Conservation (phyloP, 306 rosid genomes). For the Glycine latifolia region DNA sequence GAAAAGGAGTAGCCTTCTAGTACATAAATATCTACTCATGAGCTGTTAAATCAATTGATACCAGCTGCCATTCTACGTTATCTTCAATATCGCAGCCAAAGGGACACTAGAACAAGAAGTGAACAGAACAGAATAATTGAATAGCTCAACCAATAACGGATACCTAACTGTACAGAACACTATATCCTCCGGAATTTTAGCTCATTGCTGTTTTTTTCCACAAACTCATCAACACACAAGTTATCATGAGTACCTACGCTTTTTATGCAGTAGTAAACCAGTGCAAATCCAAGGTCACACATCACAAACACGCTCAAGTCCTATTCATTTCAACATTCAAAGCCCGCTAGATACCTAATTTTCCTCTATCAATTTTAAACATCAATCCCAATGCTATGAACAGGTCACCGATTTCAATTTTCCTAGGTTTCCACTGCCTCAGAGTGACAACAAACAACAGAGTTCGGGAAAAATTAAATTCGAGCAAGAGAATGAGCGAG, state of each 20-base stretch:
- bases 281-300: not conserved
- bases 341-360: constrained; percentile 8
- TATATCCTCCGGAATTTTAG: not conserved
- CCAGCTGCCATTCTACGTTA: constrained; percentile 16
- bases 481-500: constrained; percentile 13
- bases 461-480: constrained; percentile 7
- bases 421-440: constrained; percentile 35
- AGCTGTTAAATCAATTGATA: constrained; percentile 8
- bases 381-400: constrained; percentile 21
- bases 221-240: constrained; percentile 8
- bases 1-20: not conserved
- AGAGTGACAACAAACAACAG: not conserved
- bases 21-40: not conserved
- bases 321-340: constrained; percentile 26
- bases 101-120: not conserved
- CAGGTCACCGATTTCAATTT: constrained; percentile 1
- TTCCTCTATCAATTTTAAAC: not conserved
- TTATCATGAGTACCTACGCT: constrained; percentile 1
- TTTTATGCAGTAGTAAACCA: constrained; percentile 9
- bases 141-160: not conserved
- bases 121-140: not conserved
- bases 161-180: not conserved
- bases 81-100: constrained; percentile 27
- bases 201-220: constrained; percentile 5
- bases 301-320: constrained; percentile 7